Evolutionary conservation across 2,329 filamentous ascomycete genomes (phyloP).

Genomic region (Geosmithia morbida): DNA sequence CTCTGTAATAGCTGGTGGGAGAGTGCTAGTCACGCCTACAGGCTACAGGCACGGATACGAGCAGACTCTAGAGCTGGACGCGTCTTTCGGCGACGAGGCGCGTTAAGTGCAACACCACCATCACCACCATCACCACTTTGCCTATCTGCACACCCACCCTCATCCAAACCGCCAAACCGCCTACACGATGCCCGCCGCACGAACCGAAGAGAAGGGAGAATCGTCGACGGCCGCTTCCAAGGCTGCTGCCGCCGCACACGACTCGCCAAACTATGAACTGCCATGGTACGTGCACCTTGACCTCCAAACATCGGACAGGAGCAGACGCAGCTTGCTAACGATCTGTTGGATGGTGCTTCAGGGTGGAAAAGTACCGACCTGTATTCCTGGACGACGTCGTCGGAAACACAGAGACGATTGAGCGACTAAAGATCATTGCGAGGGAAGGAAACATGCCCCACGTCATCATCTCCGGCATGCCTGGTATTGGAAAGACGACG

Average conservation of each 20-base stretch:
- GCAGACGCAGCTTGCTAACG: neutral
- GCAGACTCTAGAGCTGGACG: neutral
- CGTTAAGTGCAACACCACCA: slow-evolving; percentile 3
- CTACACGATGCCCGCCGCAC: slow-evolving; percentile 34
- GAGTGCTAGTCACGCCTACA: no score
- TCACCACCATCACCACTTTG: neutral
- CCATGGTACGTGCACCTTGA: slow-evolving; percentile 46
- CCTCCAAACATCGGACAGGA: neutral
- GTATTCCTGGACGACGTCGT: slow-evolving; percentile 94
- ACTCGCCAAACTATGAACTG: slow-evolving; percentile 51
- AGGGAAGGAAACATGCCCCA: slow-evolving; percentile 99
- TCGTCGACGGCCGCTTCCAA: slow-evolving; percentile 46
- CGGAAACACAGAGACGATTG: slow-evolving; percentile 94
- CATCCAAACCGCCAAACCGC: neutral
- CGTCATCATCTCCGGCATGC: slow-evolving; percentile 98
- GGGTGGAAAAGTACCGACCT: slow-evolving; percentile 97
- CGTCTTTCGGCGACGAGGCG: slow-evolving; percentile 1
- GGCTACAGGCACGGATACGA: no score
- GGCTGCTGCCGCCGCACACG: slow-evolving; percentile 35
- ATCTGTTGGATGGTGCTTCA: slow-evolving; percentile 20
- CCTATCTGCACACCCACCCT: slow-evolving; percentile 1
- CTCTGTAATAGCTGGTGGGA: neutral
- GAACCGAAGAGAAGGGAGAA: slow-evolving; percentile 39
- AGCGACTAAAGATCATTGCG: slow-evolving; percentile 93
- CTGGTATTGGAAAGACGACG: slow-evolving; percentile 96